Evolutionary conservation across 2,329 filamentous ascomycete species (phyloP).

Genomic region (Sporothrix protearum): DNA sequence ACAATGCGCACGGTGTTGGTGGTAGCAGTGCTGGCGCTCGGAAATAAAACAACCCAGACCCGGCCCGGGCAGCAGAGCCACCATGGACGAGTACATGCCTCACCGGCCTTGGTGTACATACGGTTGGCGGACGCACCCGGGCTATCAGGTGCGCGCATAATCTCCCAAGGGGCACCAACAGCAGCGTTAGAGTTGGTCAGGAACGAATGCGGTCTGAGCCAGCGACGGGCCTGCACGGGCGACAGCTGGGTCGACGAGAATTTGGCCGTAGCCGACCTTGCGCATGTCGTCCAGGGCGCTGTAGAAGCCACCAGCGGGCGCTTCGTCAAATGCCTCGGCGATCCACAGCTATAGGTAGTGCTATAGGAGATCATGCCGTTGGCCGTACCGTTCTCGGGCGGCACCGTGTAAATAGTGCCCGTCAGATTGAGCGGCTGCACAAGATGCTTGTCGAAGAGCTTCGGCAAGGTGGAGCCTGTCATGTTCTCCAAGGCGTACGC

Average conservation of each 20-base stretch:
- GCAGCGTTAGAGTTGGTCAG: conserved; percentile 31
- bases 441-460: conserved; percentile 35
- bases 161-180: conserved; percentile 48
- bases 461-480: conserved; percentile 35
- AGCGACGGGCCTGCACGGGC: conserved; percentile 39
- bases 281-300: conserved; percentile 38
- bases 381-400: conserved; percentile 27
- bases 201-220: conserved; percentile 44
- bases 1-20: conserved; percentile 9
- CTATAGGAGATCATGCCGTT: conserved; percentile 28
- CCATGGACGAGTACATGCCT: conserved; percentile 39
- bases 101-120: conserved; percentile 49
- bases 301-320: conserved; percentile 25
- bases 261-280: conserved; percentile 42
- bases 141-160: conserved; percentile 38
- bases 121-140: conserved; percentile 36
- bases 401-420: conserved; percentile 31
- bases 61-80: conserved; percentile 47
- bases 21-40: conserved; percentile 33
- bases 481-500: conserved; percentile 41
- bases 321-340: conserved; percentile 30
- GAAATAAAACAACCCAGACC: conserved; percentile 42
- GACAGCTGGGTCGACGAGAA: conserved; percentile 41
- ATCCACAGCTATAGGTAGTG: conserved; percentile 30
- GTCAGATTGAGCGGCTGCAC: conserved; percentile 35